These are phyloP conservation scores for Coniosporium tulheliwenetii DNA, from an alignment of 2,329 filamentous ascomycete species.

Conservation along the genomic window DNA sequence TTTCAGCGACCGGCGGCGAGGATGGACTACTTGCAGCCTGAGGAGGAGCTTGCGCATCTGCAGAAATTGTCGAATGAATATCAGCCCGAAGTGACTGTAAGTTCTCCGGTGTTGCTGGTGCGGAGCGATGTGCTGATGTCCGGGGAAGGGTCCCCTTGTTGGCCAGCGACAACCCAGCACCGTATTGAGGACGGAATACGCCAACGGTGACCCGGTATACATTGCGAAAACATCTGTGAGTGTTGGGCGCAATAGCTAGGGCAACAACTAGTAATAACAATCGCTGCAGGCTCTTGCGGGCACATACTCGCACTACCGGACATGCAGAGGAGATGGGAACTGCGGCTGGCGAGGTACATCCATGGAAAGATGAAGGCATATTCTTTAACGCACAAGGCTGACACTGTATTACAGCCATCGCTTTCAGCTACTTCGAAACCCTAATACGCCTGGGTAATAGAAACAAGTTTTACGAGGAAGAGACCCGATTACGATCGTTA, in stretches of 20 bases:
- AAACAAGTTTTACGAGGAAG: constrained; percentile 52
- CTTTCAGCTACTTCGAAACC: constrained; percentile 84
- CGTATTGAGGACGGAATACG: constrained; percentile 71
- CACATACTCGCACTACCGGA: constrained; percentile 76
- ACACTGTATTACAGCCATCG: constrained; percentile 50
- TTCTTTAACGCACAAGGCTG: constrained; percentile 7
- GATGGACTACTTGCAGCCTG: constrained; percentile 24
- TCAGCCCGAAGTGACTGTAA: constrained; percentile 40
- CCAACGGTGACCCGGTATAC: constrained; percentile 71
- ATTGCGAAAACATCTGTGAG: constrained; percentile 75
- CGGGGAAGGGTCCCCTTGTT: constrained; percentile 60
- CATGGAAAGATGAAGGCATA: constrained; percentile 2
- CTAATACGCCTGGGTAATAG: constrained; percentile 53
- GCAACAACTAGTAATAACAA: constrained; percentile 5
- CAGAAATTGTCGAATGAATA: constrained; percentile 47
- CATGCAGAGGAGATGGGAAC: constrained; percentile 82
- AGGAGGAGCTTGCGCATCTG: constrained; percentile 44
- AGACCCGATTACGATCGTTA: constrained; percentile 54
- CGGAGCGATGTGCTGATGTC: constrained; percentile 6
- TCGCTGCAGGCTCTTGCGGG: constrained; percentile 53
- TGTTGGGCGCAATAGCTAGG: constrained; percentile 6
- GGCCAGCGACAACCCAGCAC: constrained; percentile 63
- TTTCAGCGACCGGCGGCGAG: constrained; percentile 7
- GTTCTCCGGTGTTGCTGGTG: constrained; percentile 11
- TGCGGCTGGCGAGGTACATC: constrained; percentile 91